These are phyloP conservation scores for Dacryopinax spathularia DNA, from an alignment of 768 basidiomycete species.

Conservation along the genomic window DNA sequence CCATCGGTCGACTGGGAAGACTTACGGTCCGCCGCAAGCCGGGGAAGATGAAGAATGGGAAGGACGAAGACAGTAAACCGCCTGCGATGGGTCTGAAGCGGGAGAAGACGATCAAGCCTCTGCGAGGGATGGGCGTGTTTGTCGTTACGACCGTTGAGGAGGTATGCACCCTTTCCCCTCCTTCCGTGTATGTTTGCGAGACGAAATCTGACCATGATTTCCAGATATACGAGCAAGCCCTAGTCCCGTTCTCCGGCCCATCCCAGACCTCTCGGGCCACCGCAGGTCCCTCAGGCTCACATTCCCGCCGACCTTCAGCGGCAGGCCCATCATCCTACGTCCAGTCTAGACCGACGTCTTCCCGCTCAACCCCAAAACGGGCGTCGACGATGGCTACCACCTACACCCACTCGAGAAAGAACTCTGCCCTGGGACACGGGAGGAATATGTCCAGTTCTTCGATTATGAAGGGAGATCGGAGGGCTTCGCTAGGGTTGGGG, in stretches of 20 bases:
- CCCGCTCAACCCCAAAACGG: background rate
- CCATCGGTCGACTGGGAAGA: background rate
- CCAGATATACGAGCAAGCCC: background rate
- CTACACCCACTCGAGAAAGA: background rate
- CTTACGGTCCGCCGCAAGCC: background rate
- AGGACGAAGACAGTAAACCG: background rate
- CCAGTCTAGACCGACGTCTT: background rate
- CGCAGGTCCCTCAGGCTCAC: too few relatives aligned
- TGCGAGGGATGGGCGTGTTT: background rate
- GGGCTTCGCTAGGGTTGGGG: background rate
- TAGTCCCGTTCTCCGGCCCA: background rate
- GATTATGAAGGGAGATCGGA: background rate
- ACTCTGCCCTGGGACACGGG: background rate
- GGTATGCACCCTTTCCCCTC: background rate
- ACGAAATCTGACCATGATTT: background rate
- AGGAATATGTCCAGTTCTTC: background rate
- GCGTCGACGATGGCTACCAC: background rate
- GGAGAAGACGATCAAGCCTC: background rate
- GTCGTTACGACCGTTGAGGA: background rate
- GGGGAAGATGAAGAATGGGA: background rate
- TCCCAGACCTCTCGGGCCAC: too few relatives aligned
- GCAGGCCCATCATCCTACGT: background rate
- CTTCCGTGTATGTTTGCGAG: background rate
- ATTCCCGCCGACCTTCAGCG: background rate
- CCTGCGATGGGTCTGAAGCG: background rate